These are phyloP conservation scores for Amanita rimosa DNA, from an alignment of 768 basidiomycete species.

Conservation along the genomic window DNA sequence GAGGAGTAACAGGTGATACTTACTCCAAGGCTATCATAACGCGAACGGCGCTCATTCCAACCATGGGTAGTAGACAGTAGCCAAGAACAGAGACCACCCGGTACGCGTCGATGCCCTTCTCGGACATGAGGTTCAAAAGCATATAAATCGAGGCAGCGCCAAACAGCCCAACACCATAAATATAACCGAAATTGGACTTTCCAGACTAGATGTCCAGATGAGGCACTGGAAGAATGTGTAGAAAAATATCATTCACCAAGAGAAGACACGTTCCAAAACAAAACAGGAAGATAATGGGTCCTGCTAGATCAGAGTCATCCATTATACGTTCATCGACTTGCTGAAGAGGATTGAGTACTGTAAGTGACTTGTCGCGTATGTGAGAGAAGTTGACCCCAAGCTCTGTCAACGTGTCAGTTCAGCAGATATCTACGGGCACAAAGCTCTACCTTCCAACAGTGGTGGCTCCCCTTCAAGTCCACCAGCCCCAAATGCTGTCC, in stretches of 20 bases:
- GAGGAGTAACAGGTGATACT: conserved; percentile 19
- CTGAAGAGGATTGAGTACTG: conserved; percentile 88
- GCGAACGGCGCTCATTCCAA: conserved; percentile 82
- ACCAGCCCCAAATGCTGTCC: conserved; percentile 93
- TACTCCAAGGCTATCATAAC: conserved; percentile 85
- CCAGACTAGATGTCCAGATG: conserved; percentile 60
- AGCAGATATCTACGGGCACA: background rate
- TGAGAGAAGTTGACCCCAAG: conserved; percentile 97
- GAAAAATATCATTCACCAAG: conserved; percentile 47
- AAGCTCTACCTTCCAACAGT: conserved; percentile 73
- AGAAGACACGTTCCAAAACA: conserved; percentile 90
- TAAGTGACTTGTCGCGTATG: conserved; percentile 87
- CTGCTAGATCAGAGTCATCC: conserved; percentile 98
- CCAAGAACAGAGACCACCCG: conserved; percentile 91
- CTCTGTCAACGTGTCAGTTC: conserved; percentile 36
- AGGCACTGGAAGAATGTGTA: background rate
- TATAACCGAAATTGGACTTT: conserved; percentile 97
- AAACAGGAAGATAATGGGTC: conserved; percentile 90
- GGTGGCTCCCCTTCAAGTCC: conserved; percentile 95
- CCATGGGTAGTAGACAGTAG: conserved; percentile 95
- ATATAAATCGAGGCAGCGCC: conserved; percentile 89
- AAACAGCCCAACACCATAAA: conserved; percentile 95
- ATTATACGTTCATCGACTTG: conserved; percentile 85
- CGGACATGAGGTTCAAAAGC: conserved; percentile 95
- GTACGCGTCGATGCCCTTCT: conserved; percentile 90